Conservation (phyloP, 108 stramenopile species). For the Schizochytrium sp. region DNA sequence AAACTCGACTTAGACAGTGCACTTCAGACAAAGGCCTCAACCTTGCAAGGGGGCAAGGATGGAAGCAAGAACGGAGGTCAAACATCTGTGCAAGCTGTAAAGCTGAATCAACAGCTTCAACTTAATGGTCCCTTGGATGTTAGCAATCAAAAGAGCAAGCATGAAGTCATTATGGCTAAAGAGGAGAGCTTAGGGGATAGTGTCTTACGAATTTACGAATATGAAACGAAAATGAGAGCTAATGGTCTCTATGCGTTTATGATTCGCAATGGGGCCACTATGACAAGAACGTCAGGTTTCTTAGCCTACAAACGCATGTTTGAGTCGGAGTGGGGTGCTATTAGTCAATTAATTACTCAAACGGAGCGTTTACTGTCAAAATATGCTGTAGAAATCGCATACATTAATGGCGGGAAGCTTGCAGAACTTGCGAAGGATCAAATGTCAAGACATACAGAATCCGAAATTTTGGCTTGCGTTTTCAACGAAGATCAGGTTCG, state of each 20-base stretch:
- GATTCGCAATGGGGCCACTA: background rate
- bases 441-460: background rate
- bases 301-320: conserved; percentile 6
- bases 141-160: background rate
- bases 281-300: background rate
- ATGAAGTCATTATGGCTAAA: background rate
- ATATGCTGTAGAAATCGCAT: conserved; percentile 3
- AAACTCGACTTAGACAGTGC: background rate
- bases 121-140: background rate
- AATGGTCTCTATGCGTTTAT: conserved; percentile 21
- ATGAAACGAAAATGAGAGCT: background rate
- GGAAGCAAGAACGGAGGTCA: background rate
- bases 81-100: background rate
- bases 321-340: background rate
- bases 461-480: background rate
- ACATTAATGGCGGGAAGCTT: conserved; percentile 51
- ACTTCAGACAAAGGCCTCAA: too few relatives aligned
- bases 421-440: conserved; percentile 5
- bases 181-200: conserved; percentile 18
- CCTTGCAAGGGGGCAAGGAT: too few relatives aligned
- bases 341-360: background rate
- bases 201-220: conserved; percentile 17
- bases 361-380: background rate
- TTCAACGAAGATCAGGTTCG: conserved; percentile 25
- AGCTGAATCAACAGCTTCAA: background rate